phyloP scores from a whole-genome alignment of 2,329 filamentous ascomycete species.

The Gaeumannomyces sp. region DNA sequence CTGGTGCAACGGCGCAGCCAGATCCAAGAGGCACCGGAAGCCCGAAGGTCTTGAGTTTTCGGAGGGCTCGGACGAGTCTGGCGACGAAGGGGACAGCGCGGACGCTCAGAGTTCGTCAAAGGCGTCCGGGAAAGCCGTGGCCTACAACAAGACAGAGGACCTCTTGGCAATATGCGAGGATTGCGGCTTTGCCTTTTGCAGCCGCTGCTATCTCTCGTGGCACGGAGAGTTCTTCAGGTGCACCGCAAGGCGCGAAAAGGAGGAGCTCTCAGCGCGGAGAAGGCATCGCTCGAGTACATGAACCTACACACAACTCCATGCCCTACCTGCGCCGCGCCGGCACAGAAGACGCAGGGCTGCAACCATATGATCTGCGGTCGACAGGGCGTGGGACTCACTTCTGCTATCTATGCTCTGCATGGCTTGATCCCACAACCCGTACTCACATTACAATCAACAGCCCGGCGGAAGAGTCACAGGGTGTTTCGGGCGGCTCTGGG shows the following conservation, averaged over 20 bases:
- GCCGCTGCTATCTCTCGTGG: conserved; percentile 67
- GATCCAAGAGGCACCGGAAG: conserved; percentile 67
- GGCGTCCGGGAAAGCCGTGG: conserved; percentile 9
- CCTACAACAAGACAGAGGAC: conserved; percentile 34
- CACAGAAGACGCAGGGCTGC: conserved; percentile 88
- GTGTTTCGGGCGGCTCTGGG: conserved; percentile 87
- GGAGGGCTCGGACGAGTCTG: conserved; percentile 48
- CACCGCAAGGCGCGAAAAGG: conserved; percentile 56
- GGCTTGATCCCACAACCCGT: conserved; percentile 79
- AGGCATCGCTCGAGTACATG: conserved; percentile 81
- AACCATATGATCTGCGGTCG: conserved; percentile 95
- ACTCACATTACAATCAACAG: conserved; percentile 75
- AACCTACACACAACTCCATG: conserved; percentile 76
- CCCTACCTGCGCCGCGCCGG: conserved; percentile 77
- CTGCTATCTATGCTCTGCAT: conserved; percentile 89
- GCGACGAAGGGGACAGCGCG: conserved; percentile 19
- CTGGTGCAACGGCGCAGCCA: conserved; percentile 88
- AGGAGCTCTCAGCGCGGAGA: conserved; percentile 76
- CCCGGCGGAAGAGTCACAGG: conserved; percentile 44
- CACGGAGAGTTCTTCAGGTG: conserved; percentile 79
- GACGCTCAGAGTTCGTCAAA: conserved; percentile 9
- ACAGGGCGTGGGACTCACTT: conserved; percentile 68
- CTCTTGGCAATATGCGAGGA: conserved; percentile 81
- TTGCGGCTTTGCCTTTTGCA: conserved; percentile 85
- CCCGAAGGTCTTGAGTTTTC: conserved; percentile 58